phyloP scores from a whole-genome alignment of 257 asterid species.

The Leptodermis oblonga region DNA sequence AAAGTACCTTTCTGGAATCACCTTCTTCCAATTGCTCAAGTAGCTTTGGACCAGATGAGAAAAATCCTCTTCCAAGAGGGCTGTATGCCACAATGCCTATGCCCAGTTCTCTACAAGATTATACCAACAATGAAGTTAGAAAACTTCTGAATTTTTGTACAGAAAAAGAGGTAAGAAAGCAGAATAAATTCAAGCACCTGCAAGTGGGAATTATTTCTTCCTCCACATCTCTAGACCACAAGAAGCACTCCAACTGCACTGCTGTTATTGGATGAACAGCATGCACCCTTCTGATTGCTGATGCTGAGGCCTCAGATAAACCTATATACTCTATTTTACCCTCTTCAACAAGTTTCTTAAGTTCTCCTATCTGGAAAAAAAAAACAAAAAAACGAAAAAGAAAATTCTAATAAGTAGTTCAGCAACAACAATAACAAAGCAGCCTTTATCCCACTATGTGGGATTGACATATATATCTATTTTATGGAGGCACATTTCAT shows the following conservation, averaged over 20 bases:
- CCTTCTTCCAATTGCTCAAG: conserved; percentile 26
- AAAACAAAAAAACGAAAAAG: not conserved
- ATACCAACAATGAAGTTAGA: not conserved
- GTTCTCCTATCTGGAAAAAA: conserved; percentile 60
- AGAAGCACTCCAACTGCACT: conserved; percentile 67
- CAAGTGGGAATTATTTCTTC: conserved; percentile 58
- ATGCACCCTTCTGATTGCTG: conserved; percentile 72
- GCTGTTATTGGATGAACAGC: conserved; percentile 69
- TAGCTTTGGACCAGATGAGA: conserved; percentile 40
- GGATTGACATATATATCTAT: not conserved
- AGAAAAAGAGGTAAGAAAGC: not conserved
- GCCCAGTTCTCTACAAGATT: conserved; percentile 44
- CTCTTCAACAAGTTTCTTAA: conserved; percentile 68
- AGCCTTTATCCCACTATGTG: too few species aligned
- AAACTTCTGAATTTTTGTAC: not conserved
- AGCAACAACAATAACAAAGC: too few species aligned
- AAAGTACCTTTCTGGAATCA: conserved; percentile 36
- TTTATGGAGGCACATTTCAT: too few species aligned
- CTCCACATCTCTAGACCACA: conserved; percentile 69
- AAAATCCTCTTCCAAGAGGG: conserved; percentile 52
- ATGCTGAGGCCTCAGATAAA: conserved; percentile 69
- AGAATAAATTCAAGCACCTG: conserved; percentile 30
- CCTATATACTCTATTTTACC: conserved; percentile 74
- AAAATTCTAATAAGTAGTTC: too few species aligned
- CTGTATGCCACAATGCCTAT: conserved; percentile 55